phyloP scores from a whole-genome alignment of 1,139 yeast species.

The Pichia sp. region DNA sequence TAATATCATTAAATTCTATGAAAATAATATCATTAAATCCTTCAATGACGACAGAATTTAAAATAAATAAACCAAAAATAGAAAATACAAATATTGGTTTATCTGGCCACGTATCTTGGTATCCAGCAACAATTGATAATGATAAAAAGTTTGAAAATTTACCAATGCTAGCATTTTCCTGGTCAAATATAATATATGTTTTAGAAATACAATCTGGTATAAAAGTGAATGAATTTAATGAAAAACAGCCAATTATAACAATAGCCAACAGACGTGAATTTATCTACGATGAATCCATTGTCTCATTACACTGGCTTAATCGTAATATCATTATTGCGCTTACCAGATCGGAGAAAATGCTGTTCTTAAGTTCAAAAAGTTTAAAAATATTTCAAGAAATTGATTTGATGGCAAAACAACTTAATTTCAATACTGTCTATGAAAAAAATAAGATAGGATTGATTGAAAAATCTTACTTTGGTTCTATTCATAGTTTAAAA shows the following conservation, averaged over 20 bases:
- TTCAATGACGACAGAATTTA: slow-evolving; percentile 46
- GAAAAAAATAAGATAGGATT: slow-evolving; percentile 14
- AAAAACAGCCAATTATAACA: slow-evolving; percentile 27
- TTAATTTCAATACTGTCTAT: slow-evolving; percentile 24
- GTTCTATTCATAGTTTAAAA: slow-evolving; percentile 36
- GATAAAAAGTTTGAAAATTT: slow-evolving; percentile 25
- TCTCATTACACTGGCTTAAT: slow-evolving; percentile 56
- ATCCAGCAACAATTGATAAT: slow-evolving; percentile 35
- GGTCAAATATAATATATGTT: slow-evolving; percentile 54
- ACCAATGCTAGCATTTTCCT: slow-evolving; percentile 60
- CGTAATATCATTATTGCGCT: slow-evolving; percentile 44
- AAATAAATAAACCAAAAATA: slow-evolving; percentile 41
- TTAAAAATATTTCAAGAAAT: slow-evolving; percentile 35
- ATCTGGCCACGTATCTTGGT: slow-evolving; percentile 58
- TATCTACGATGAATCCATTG: slow-evolving; percentile 42
- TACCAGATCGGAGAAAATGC: slow-evolving; percentile 42
- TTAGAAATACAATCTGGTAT: slow-evolving; percentile 41
- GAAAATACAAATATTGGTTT: slow-evolving; percentile 31
- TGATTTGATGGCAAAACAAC: slow-evolving; percentile 42
- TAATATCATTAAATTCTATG: slow-evolving; percentile 48
- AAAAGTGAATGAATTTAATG: slow-evolving; percentile 32
- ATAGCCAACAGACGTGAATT: slow-evolving; percentile 43
- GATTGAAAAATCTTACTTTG: slow-evolving; percentile 24
- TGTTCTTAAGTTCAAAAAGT: slow-evolving; percentile 36
- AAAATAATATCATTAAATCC: slow-evolving; percentile 54